phyloP scores from a whole-genome alignment of 176 grass and related monocot species.

The Triticum timopheevii region DNA sequence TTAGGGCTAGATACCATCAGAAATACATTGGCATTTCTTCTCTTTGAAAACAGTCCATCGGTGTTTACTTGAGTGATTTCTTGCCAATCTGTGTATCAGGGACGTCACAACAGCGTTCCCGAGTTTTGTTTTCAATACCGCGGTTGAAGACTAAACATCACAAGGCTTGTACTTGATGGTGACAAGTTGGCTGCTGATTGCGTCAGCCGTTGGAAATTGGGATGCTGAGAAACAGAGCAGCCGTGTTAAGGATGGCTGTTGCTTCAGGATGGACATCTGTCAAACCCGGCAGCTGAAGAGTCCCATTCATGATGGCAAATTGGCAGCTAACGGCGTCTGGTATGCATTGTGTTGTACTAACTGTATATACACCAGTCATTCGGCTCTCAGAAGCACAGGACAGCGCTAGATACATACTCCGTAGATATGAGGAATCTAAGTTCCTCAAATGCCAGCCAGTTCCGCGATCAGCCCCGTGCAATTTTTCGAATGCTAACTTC shows the following conservation, averaged over 20 bases:
- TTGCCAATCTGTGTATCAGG: conserved; percentile 35
- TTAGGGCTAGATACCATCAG: not conserved
- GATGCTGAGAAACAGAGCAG: not conserved
- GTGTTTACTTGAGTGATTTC: not conserved
- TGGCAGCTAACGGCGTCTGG: too few relatives aligned
- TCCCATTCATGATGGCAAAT: not conserved
- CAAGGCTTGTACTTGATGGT: not conserved
- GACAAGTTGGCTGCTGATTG: conserved; percentile 16
- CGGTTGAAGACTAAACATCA: conserved; percentile 57
- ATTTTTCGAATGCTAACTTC: not conserved
- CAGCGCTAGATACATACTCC: conserved; percentile 5
- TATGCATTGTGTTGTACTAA: not conserved
- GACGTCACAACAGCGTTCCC: conserved; percentile 84
- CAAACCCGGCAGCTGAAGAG: not conserved
- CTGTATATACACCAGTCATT: conserved; percentile 8
- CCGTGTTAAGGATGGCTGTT: not conserved
- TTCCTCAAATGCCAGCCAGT: not conserved
- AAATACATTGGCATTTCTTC: not conserved
- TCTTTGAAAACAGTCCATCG: too few relatives aligned
- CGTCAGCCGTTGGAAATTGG: not conserved
- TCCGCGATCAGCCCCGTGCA: not conserved
- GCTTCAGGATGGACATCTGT: not conserved
- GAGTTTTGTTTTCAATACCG: conserved; percentile 83
- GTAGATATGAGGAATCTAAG: not conserved
- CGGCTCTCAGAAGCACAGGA: not conserved